Percentiles rank a stretch among this genome's conserved stretches.
These are phyloP conservation scores for Erodium moschatum DNA, from an alignment of 441 rosid species.

Conservation along the genomic window DNA sequence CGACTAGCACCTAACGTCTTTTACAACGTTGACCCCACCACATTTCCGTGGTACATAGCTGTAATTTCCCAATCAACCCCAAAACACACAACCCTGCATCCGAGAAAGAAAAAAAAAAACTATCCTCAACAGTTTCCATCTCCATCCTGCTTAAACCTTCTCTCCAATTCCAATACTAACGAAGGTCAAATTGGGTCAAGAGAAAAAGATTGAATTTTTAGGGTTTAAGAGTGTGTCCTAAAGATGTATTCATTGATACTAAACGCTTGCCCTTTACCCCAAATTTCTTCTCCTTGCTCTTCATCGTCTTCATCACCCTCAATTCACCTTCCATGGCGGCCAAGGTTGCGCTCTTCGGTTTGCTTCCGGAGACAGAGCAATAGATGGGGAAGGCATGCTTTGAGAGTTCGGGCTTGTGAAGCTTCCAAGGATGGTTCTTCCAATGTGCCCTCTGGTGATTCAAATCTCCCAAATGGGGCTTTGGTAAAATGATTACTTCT, in stretches of 20 bases:
- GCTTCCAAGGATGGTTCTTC: constrained; percentile 30
- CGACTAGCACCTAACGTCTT: no score
- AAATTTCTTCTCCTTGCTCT: constrained; percentile 19
- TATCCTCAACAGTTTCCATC: no score
- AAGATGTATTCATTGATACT: constrained; percentile 43
- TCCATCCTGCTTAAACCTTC: no score
- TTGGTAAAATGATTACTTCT: constrained; percentile 31
- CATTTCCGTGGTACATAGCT: no score
- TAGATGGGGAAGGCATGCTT: constrained; percentile 25
- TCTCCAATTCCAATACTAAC: not conserved
- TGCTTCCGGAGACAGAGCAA: constrained; percentile 17
- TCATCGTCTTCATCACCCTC: constrained; percentile 21
- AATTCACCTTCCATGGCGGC: constrained; percentile 19
- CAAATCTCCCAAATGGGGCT: constrained; percentile 53
- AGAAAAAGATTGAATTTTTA: not conserved
- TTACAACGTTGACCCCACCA: no score
- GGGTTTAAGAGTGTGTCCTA: not conserved
- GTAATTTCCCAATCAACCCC: no score
- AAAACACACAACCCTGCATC: no score
- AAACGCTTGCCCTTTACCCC: constrained; percentile 33
- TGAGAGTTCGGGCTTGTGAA: constrained; percentile 49
- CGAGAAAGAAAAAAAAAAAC: no score
- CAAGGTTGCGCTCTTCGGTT: constrained; percentile 26
- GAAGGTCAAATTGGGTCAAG: not conserved
- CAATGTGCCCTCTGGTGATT: constrained; percentile 27